phyloP scores from a whole-genome alignment of 2,329 filamentous ascomycete genomes.

The Bisporella sp. region DNA sequence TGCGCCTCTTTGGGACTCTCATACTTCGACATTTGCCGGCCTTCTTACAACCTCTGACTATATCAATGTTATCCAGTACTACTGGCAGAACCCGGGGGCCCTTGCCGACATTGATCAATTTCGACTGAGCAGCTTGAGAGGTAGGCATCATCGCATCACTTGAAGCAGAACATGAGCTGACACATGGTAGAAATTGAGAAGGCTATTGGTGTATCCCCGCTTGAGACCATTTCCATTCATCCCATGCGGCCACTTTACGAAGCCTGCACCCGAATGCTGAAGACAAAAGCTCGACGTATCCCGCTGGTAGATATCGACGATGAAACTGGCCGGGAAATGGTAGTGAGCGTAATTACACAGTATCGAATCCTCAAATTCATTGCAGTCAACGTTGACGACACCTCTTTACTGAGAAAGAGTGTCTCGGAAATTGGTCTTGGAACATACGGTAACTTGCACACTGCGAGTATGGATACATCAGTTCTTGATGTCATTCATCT shows the following conservation, averaged over 20 bases:
- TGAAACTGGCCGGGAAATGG: conserved; percentile 85
- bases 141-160: conserved; percentile 39
- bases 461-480: conserved; percentile 79
- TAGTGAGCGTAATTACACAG: conserved; percentile 95
- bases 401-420: conserved; percentile 80
- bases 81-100: conserved; percentile 92
- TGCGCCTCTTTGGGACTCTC: conserved; percentile 93
- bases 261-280: conserved; percentile 88
- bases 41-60: conserved; percentile 94
- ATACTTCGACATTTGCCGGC: conserved; percentile 85
- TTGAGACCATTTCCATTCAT: conserved; percentile 94
- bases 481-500: conserved; percentile 93
- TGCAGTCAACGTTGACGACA: conserved; percentile 82
- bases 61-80: conserved; percentile 98
- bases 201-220: conserved; percentile 80
- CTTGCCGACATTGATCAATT: conserved; percentile 90
- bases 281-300: conserved; percentile 87
- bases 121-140: conserved; percentile 81
- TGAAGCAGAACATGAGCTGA: conserved; percentile 10
- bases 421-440: conserved; percentile 79
- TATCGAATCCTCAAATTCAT: conserved; percentile 99
- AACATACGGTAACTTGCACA: conserved; percentile 74
- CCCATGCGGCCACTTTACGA: conserved; percentile 88
- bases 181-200: conserved; percentile 74
- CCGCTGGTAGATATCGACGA: conserved; percentile 90